These are phyloP conservation scores for Gossypium gossypioides DNA, from an alignment of 441 rosid species.

Conservation along the genomic window DNA sequence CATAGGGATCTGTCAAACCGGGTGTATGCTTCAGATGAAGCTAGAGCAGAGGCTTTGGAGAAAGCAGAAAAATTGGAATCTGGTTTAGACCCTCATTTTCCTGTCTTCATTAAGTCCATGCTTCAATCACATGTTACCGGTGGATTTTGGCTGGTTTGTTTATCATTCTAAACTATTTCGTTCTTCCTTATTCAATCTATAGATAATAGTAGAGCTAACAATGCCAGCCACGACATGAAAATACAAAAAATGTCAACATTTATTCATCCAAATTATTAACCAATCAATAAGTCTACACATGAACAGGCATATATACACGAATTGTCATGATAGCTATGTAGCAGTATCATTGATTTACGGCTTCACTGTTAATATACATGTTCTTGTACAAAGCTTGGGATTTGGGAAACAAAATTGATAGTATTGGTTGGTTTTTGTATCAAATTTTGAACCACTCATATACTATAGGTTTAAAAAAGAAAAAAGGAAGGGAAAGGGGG, in stretches of 20 bases:
- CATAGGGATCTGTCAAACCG: conserved; percentile 39
- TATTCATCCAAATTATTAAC: too few species aligned
- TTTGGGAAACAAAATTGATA: too few species aligned
- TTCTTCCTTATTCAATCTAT: not conserved
- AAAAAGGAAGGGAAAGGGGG: not conserved
- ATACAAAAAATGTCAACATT: not conserved
- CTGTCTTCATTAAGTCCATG: conserved; percentile 51
- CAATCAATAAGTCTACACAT: too few species aligned
- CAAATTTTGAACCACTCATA: too few species aligned
- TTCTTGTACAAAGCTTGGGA: too few species aligned
- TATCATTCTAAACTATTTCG: not conserved
- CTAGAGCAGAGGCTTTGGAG: conserved; percentile 38
- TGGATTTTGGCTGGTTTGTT: conserved; percentile 69
- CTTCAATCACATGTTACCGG: conserved; percentile 64
- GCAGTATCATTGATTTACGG: too few species aligned
- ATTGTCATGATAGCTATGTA: too few species aligned
- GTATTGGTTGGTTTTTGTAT: too few species aligned
- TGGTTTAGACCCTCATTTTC: conserved; percentile 30
- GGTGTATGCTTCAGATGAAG: conserved; percentile 49
- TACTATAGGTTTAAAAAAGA: not conserved
- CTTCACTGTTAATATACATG: too few species aligned
- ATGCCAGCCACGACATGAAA: not conserved
- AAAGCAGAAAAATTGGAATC: conserved; percentile 50
- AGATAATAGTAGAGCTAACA: not conserved
- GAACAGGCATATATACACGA: too few species aligned